Evolutionary conservation across 208 protist species (phyloP), one percentile per base, ranked within the genome.

Genomic region (Entamoeba invadens): DNA sequence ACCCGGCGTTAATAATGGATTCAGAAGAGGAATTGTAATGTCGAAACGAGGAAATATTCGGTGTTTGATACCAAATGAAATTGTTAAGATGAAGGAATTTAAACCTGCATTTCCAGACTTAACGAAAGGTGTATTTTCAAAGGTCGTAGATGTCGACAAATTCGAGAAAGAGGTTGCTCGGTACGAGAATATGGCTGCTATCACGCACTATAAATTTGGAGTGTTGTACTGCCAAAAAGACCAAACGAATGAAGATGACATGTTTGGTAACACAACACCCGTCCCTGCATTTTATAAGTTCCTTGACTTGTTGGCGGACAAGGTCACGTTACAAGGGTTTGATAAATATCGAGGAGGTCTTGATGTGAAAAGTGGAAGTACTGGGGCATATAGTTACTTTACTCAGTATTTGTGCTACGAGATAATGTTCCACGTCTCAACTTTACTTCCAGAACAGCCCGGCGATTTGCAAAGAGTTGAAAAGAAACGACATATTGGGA

Each of bases 381-480:
- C 46, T 45, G 91, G 91, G 12, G 25, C 1, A 8, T 72, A 93
- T 72, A 93, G 91, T n/a, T 93, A 93, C 44, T 93, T 93, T n/a
- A 93, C 91, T 35, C n/a, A 93, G 38, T 93, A 68, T 51, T 5
- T 72, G 38, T 35, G 46, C 38, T 93, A 72, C 44, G 91, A 93
- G 44, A 93, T 93, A 35, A 93, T 93, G 91, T 93, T 93, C 38
- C 91, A 93, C 44, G 91, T 93, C 0, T 93, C 91, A 42, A 93
- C 91, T 35, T 93, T 51, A 51, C 25, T 93, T 42, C 91, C 91
- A 38, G 57, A 87, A 87, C 57, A 87, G 38, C 10, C 57, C 38
- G 57, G 57, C 12, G 57, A 87, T 38, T 31, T 87, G 12, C 57
- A 87, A n/a, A 87, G 57, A 87, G 57, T 87, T 12, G 57, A 87